Evolutionary conservation across 805 yeast genomes (phyloP).

Genomic region (Saccharomycopsis javanensis): DNA sequence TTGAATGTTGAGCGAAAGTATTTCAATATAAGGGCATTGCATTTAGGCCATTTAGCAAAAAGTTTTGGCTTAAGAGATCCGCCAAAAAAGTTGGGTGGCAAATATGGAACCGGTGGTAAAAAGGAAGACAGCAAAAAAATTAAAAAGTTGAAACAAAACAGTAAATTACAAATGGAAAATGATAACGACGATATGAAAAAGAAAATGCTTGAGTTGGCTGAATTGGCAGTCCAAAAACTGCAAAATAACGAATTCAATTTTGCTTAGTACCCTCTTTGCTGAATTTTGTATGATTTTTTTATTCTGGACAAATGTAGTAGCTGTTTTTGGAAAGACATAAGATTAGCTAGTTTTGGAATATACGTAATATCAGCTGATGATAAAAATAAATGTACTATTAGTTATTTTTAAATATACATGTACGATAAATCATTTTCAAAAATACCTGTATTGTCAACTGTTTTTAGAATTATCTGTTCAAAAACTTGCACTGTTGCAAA

Average conservation of each 20-base stretch:
- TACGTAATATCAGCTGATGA: too few relatives aligned
- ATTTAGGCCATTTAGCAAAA: constrained; percentile 93
- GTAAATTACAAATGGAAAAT: constrained; percentile 30
- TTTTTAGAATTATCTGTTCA: too few relatives aligned
- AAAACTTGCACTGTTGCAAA: too few relatives aligned
- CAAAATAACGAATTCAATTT: constrained; percentile 67
- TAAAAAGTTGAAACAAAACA: constrained; percentile 22
- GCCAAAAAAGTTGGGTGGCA: constrained; percentile 66
- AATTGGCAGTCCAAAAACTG: constrained; percentile 47
- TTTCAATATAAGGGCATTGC: constrained; percentile 75
- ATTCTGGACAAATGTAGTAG: neutral
- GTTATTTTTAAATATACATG: too few relatives aligned
- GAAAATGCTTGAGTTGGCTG: constrained; percentile 69
- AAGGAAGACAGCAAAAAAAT: constrained; percentile 21
- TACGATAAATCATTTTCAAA: too few relatives aligned
- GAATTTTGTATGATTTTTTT: neutral
- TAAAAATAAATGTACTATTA: too few relatives aligned
- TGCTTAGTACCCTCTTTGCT: constrained; percentile 1
- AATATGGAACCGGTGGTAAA: constrained; percentile 22
- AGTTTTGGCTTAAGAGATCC: constrained; percentile 91
- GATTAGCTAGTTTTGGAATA: too few relatives aligned
- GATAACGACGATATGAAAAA: constrained; percentile 56
- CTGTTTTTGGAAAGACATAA: neutral
- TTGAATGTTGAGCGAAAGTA: constrained; percentile 64
- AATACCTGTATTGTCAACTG: too few relatives aligned